Percentiles rank a stretch among this genome's conserved stretches.
Conservation (phyloP, 78 protist species). For the Speleostelium caveatum region DNA sequence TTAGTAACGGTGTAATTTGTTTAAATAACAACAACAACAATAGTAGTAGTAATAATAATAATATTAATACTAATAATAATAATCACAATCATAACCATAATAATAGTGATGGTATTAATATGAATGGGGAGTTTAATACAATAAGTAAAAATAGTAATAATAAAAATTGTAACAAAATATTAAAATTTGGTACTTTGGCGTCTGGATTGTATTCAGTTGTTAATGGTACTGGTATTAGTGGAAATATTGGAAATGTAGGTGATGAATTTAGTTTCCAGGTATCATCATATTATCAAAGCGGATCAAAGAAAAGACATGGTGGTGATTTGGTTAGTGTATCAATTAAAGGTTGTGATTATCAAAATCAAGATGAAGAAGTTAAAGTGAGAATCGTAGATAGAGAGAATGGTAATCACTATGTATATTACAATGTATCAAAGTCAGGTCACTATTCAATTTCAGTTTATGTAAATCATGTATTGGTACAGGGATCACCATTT, state of each 20-base stretch:
- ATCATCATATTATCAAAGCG: conserved; percentile 10
- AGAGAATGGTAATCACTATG: conserved; percentile 34
- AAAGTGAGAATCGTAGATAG: conserved; percentile 20
- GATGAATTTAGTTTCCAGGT: conserved; percentile 61
- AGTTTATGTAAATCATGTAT: conserved; percentile 61
- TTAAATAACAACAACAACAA: not conserved
- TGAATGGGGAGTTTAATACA: not conserved
- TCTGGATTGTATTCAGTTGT: conserved; percentile 50
- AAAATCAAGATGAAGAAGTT: conserved; percentile 37
- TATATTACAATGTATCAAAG: conserved; percentile 27
- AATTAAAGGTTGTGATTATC: conserved; percentile 61
- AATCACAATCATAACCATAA: too few relatives aligned
- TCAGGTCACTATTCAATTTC: conserved; percentile 29
- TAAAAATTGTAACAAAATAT: conserved; percentile 3
- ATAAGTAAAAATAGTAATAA: not conserved
- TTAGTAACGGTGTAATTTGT: not conserved
- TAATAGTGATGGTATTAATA: not conserved
- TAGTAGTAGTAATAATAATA: conserved; percentile 2
- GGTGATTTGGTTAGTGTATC: conserved; percentile 31
- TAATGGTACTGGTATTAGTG: conserved; percentile 16
- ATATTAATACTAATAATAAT: not conserved
- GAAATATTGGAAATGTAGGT: conserved; percentile 47
- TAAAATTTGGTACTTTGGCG: conserved; percentile 1
- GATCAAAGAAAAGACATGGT: conserved; percentile 28
- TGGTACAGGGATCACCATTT: conserved; percentile 28